A percentile compares a stretch with the other conserved stretches of the same genome.
These are phyloP conservation scores for Rutstroemia sp. DNA, from an alignment of 2,329 filamentous ascomycete species.

Conservation along the genomic window DNA sequence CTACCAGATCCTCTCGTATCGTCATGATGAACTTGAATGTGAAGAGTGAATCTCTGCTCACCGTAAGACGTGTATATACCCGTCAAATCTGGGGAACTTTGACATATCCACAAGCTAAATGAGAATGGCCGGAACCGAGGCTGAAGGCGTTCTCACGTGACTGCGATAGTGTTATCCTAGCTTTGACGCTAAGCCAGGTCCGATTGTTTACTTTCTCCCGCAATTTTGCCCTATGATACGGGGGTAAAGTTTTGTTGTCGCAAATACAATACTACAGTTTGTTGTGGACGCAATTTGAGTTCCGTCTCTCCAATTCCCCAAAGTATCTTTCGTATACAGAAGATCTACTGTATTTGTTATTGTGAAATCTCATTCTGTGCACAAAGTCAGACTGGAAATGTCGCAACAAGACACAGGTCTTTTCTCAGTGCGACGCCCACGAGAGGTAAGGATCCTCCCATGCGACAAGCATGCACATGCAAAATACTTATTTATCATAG, in stretches of 20 bases:
- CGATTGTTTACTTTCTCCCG: slow-evolving; percentile 9
- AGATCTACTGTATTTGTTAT: background rate
- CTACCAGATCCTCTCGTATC: slow-evolving; percentile 88
- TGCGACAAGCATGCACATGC: background rate
- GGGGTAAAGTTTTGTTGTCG: slow-evolving; percentile 3
- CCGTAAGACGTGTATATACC: background rate
- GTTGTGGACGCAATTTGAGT: background rate
- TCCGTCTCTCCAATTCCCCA: background rate
- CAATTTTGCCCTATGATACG: slow-evolving; percentile 3
- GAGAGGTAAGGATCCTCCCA: slow-evolving; percentile 59
- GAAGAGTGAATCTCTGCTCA: background rate
- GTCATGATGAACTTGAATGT: slow-evolving; percentile 46
- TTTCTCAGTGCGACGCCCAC: slow-evolving; percentile 85
- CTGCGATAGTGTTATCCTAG: background rate
- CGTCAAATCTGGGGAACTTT: slow-evolving; percentile 2
- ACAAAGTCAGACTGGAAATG: slow-evolving; percentile 44
- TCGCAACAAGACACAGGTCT: slow-evolving; percentile 82
- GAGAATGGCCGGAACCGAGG: slow-evolving; percentile 18
- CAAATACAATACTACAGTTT: background rate
- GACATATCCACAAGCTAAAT: slow-evolving; percentile 3
- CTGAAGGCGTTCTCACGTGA: slow-evolving; percentile 4
- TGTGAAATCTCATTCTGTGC: background rate
- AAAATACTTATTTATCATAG: slow-evolving; percentile 37
- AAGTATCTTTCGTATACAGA: slow-evolving; percentile 1
- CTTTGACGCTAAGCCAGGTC: background rate